A percentile compares a stretch with the other conserved stretches of the same genome.
These are phyloP conservation scores for Geosmithia flava DNA, from an alignment of 2,329 filamentous ascomycete genomes.

Conservation along the genomic window DNA sequence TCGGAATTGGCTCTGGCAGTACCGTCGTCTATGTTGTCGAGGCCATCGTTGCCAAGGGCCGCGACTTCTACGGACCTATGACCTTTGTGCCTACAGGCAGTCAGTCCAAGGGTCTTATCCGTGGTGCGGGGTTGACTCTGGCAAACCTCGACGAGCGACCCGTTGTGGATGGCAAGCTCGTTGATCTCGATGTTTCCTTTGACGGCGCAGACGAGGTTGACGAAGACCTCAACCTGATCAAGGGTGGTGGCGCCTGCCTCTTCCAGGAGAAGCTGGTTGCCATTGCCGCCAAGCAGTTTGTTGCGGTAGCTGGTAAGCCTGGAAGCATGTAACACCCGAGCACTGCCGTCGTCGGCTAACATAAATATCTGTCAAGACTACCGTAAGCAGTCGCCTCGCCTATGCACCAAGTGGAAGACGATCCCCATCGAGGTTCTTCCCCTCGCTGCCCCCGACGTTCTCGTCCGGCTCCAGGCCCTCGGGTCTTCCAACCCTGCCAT, in stretches of 20 bases:
- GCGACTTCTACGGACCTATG: constrained; percentile 46
- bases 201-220: constrained; percentile 97
- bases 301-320: constrained; percentile 65
- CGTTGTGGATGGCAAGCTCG: constrained; percentile 21
- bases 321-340: not conserved
- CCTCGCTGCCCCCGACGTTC: constrained; percentile 65
- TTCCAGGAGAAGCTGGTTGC: constrained; percentile 98
- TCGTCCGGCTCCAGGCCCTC: constrained; percentile 57
- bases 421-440: constrained; percentile 94
- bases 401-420: constrained; percentile 66
- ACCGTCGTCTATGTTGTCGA: constrained; percentile 80
- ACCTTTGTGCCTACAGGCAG: constrained; percentile 87
- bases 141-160: constrained; percentile 69
- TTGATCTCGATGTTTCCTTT: constrained; percentile 76
- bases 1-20: constrained; percentile 73
- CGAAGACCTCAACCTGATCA: constrained; percentile 89
- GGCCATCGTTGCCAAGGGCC: constrained; percentile 54
- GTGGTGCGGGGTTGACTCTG: constrained; percentile 62
- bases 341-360: not conserved
- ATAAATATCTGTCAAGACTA: constrained; percentile 48
- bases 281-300: constrained; percentile 68
- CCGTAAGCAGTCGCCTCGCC: constrained; percentile 69
- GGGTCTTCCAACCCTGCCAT: constrained; percentile 62
- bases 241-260: constrained; percentile 92
- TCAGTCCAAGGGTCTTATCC: constrained; percentile 80